phyloP scores from a whole-genome alignment of 2,329 filamentous ascomycete genomes.

The Zasmidium citrigriseum region DNA sequence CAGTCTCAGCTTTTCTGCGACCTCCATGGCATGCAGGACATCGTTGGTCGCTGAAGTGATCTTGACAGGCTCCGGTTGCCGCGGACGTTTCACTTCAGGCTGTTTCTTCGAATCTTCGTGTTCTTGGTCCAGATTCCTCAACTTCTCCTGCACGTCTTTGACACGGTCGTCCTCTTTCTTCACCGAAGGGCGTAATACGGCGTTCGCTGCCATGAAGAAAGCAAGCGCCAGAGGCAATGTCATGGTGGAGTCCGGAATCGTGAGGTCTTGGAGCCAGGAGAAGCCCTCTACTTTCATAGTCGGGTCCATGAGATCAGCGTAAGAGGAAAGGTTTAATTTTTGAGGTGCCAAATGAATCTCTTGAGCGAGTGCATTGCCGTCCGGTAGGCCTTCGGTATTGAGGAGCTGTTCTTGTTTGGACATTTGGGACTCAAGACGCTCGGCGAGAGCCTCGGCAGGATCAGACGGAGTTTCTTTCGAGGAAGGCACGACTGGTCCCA shows the following conservation, averaged over 20 bases:
- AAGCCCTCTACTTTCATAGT: slow-evolving; percentile 58
- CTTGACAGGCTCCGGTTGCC: neutral
- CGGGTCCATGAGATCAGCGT: slow-evolving; percentile 44
- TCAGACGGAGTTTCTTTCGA: neutral
- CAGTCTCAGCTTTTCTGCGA: slow-evolving; percentile 10
- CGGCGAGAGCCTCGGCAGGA: slow-evolving; percentile 1
- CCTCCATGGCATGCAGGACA: slow-evolving; percentile 8
- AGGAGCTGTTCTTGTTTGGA: neutral
- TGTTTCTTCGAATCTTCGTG: neutral
- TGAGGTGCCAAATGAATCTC: slow-evolving; percentile 3
- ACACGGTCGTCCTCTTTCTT: neutral
- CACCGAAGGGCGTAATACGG: slow-evolving; percentile 16
- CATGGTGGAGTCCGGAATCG: slow-evolving; percentile 52
- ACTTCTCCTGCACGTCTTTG: neutral
- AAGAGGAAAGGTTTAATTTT: slow-evolving; percentile 2
- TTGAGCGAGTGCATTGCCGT: neutral
- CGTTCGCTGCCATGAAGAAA: slow-evolving; percentile 26
- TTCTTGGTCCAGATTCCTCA: neutral
- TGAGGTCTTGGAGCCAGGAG: slow-evolving; percentile 62
- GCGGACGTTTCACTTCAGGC: no score
- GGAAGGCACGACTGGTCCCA: no score
- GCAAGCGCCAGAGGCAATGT: slow-evolving; percentile 19
- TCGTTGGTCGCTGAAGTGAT: slow-evolving; percentile 1
- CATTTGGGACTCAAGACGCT: neutral
- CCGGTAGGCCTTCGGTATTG: neutral